phyloP scores from a whole-genome alignment of 371 early-diverging fungal genomes.

The Haplosporangium sp. region DNA sequence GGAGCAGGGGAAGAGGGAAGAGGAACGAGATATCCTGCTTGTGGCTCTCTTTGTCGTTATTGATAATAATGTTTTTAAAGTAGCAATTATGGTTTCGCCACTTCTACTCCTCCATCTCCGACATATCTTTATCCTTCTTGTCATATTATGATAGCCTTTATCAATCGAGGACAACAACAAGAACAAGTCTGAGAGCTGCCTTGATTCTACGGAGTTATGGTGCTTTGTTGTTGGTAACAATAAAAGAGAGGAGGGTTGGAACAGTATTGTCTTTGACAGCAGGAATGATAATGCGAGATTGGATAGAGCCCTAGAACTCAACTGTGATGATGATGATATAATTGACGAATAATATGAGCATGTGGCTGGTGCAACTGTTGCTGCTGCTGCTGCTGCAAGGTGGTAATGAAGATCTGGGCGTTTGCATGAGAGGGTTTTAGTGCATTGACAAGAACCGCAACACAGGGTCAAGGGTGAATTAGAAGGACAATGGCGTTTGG shows the following conservation, averaged over 20 bases:
- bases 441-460: background rate
- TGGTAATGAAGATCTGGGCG: background rate
- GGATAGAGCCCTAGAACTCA: background rate
- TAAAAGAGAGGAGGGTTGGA: background rate
- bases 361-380: background rate
- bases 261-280: background rate
- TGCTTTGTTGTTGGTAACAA: background rate
- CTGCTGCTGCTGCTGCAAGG: background rate
- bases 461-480: background rate
- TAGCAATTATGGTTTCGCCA: background rate
- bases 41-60: slow-evolving; percentile 4
- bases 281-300: background rate
- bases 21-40: background rate
- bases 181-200: background rate
- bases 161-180: background rate
- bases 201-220: slow-evolving; percentile 9
- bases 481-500: background rate
- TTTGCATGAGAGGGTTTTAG: background rate
- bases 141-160: background rate
- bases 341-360: background rate
- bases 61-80: background rate
- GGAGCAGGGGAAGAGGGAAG: no score
- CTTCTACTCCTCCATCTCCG: slow-evolving; percentile 5
- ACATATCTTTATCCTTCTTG: slow-evolving; percentile 5
- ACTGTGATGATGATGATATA: background rate